phyloP scores from a whole-genome alignment of 1,284 basidiomycete species.

The Cerioporus squamosus region DNA sequence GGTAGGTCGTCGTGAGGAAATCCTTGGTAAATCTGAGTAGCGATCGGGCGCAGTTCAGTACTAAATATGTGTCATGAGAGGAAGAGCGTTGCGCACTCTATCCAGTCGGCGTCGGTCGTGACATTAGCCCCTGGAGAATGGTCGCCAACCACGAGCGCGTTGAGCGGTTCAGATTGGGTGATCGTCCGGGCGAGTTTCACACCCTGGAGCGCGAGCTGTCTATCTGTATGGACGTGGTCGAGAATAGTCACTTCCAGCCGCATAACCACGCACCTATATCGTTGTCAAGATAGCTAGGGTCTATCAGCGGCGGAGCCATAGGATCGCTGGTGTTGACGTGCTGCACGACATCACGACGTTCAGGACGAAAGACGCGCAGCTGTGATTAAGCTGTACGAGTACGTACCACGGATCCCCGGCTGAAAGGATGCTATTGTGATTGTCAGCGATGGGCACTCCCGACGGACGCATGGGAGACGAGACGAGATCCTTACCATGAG shows the following conservation, averaged over 20 bases:
- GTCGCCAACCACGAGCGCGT: not conserved
- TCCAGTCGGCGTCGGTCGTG: slow-evolving; percentile 2
- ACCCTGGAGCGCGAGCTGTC: not conserved
- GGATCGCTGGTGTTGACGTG: slow-evolving; percentile 10
- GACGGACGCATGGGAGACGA: too few species aligned
- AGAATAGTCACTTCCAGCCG: not conserved
- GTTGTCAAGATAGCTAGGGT: slow-evolving; percentile 3
- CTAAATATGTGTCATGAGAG: not conserved
- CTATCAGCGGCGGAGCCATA: not conserved
- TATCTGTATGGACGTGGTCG: not conserved
- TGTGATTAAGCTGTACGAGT: not conserved
- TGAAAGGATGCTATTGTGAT: not conserved
- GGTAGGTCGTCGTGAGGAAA: not conserved
- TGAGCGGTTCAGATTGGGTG: not conserved
- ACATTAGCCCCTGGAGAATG: not conserved
- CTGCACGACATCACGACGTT: not conserved
- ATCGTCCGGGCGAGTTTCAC: slow-evolving; percentile 5
- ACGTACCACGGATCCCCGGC: slow-evolving; percentile 5
- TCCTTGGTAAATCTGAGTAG: not conserved
- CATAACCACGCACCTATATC: slow-evolving; percentile 4
- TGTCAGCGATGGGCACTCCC: not conserved
- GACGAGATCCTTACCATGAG: not conserved
- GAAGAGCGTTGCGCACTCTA: not conserved
- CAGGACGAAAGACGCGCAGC: not conserved
- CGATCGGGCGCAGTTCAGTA: not conserved